Percentiles rank a stretch among this genome's conserved stretches.
Conservation (phyloP, 345 rosid genomes). For the Bretschneidera sinensis region DNA sequence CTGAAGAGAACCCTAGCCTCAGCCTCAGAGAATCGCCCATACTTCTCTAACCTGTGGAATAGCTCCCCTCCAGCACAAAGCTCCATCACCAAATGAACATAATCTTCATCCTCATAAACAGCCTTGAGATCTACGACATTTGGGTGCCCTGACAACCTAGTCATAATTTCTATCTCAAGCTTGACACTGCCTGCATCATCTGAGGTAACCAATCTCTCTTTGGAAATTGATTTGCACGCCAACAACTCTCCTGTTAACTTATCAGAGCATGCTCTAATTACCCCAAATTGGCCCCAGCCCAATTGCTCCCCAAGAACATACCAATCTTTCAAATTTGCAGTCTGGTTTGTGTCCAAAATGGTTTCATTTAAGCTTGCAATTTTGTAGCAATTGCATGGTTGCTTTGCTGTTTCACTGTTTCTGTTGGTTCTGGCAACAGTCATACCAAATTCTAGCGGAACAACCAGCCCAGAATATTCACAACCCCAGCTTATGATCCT, state of each 20-base stretch:
- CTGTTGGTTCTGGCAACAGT: conserved; percentile 44
- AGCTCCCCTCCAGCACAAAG: conserved; percentile 78
- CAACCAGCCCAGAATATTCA: conserved; percentile 12
- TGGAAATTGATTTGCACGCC: conserved; percentile 63
- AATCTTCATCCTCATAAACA: conserved; percentile 61
- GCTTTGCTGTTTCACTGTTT: conserved; percentile 25
- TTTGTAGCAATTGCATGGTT: conserved; percentile 39
- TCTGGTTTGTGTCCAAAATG: conserved; percentile 43
- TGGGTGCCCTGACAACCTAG: conserved; percentile 65
- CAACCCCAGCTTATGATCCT: conserved; percentile 1
- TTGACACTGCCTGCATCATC: conserved; percentile 53
- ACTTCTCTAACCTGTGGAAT: conserved; percentile 50
- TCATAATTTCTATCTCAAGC: conserved; percentile 69
- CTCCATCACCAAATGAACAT: conserved; percentile 66
- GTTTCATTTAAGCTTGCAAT: conserved; percentile 35
- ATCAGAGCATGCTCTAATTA: conserved; percentile 57
- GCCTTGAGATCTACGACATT: conserved; percentile 69
- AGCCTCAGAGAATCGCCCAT: conserved; percentile 48
- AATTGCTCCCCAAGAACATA: conserved; percentile 47
- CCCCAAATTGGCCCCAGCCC: conserved; percentile 79
- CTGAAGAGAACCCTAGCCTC: conserved; percentile 52
- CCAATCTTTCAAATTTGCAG: conserved; percentile 44
- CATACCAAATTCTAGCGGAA: conserved; percentile 36
- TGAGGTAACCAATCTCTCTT: conserved; percentile 51
- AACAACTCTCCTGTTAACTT: conserved; percentile 51